Evolutionary conservation across 352 stramenopile species (phyloP), one percentile per base, ranked within the genome.

Genomic region (Phytopythium sindhum): DNA sequence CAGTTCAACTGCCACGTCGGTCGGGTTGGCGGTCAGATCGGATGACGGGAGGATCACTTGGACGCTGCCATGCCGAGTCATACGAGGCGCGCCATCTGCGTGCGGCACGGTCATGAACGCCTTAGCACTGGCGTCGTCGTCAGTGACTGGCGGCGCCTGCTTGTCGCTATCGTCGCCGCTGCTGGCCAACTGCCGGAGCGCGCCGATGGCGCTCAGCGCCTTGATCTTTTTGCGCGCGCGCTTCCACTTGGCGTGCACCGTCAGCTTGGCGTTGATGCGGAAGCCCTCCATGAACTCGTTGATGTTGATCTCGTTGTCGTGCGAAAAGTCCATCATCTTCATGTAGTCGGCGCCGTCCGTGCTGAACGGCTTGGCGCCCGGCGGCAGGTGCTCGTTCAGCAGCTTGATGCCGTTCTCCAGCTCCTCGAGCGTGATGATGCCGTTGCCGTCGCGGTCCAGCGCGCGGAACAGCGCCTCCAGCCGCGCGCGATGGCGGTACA

Each of bases 211-310:
- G 68, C 81, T 92, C n/a, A 95, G 70, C 26, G 75, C 86, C 64
- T 91, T 90, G 62, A 95, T 89, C 73, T 95, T 95, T 73, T 91
- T 93, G n/a, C 80, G 73, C 29, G 86, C 84, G 61, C 86, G 84
- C 70, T 89, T 91, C 86, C 86, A 95, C 71, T 95, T 95, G 58
- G 86, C 86, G 55, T 91, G 82, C 21, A 91, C 82, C 29, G 86
- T 95, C 50, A 95, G 75, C 67, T 89, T 93, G 39, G 86, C 86
- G 53, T 92, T 91, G 59, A 95, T 89, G 37, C 86, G 83, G 70
- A 95, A 95, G 57, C 86, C 85, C 57, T 95, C 86, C 80, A 95
- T 91, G 63, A 95, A 95, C 77, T 95, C 86, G 66, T 95, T 95
- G 61, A 95, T 95, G 74, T 95, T 93, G 71, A 95, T 88, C 63